Percentiles rank a stretch among this genome's conserved stretches.
Evolutionary conservation across 106 monocot species (phyloP).

Genomic region (Alisma plantagoaquatica): DNA sequence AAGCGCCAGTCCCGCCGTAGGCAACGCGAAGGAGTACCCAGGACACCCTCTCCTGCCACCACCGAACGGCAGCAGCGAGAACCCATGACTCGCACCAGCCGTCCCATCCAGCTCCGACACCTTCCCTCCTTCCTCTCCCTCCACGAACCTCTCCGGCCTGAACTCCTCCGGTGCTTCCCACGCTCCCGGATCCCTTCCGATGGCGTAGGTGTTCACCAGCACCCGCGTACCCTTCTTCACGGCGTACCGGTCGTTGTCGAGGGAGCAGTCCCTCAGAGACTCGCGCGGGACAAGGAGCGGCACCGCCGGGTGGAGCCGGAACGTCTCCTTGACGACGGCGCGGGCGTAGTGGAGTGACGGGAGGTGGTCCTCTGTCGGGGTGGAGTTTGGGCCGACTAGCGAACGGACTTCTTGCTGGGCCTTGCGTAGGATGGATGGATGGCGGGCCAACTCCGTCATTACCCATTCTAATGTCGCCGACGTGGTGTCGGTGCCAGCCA

Average conservation of each 20-base stretch:
- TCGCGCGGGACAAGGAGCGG: constrained; percentile 34
- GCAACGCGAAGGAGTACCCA: constrained; percentile 10
- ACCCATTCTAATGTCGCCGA: constrained; percentile 28
- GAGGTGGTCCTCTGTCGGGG: constrained; percentile 17
- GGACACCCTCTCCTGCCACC: constrained; percentile 24
- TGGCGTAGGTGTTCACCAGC: constrained; percentile 32
- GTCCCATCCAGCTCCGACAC: constrained; percentile 11
- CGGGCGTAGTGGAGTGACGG: constrained; percentile 24
- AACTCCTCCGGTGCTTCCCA: constrained; percentile 32
- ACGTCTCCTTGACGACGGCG: constrained; percentile 27
- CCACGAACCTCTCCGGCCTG: constrained; percentile 29
- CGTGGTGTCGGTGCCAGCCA: constrained; percentile 33
- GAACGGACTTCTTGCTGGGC: constrained; percentile 4
- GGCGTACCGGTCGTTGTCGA: constrained; percentile 23
- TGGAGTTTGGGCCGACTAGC: too few species aligned
- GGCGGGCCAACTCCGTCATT: constrained; percentile 25
- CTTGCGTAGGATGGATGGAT: constrained; percentile 4
- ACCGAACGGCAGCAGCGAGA: too few species aligned
- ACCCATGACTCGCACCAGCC: too few species aligned
- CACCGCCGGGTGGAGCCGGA: constrained; percentile 28
- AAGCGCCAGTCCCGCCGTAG: constrained; percentile 11
- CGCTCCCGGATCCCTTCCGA: constrained; percentile 18
- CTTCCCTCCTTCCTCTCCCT: neutral
- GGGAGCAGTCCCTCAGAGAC: constrained; percentile 11
- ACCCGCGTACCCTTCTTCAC: constrained; percentile 15